These are phyloP conservation scores for Guadua angustifolia DNA, from an alignment of 176 grass and related monocot genomes.

Conservation along the genomic window DNA sequence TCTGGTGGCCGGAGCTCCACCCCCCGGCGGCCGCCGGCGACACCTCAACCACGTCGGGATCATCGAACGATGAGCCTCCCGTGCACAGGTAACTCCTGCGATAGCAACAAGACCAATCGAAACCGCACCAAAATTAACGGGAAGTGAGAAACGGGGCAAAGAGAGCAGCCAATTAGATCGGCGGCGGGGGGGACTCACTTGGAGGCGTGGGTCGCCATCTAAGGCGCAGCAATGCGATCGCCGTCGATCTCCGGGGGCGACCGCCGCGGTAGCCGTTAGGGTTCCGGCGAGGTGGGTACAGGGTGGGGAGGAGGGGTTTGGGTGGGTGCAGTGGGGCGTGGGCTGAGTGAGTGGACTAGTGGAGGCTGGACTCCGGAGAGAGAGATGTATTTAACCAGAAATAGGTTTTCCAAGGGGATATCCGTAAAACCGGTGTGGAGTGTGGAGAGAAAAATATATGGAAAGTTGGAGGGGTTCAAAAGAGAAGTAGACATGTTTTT, in stretches of 20 bases:
- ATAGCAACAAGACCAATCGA: not conserved
- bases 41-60: slow-evolving; percentile 68
- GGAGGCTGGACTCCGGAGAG: not conserved
- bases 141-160: not conserved
- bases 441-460: not conserved
- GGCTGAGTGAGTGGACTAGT: not conserved
- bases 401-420: not conserved
- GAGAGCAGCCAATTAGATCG: slow-evolving; percentile 30
- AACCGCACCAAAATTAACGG: not conserved
- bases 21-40: slow-evolving; percentile 44
- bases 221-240: slow-evolving; percentile 39
- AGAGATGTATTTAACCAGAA: not conserved
- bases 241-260: not conserved
- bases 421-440: not conserved
- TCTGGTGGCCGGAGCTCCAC: slow-evolving; percentile 61
- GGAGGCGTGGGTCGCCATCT: slow-evolving; percentile 55
- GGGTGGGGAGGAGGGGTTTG: not conserved
- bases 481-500: not conserved
- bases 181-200: slow-evolving; percentile 43
- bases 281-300: slow-evolving; percentile 28
- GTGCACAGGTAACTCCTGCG: slow-evolving; percentile 45
- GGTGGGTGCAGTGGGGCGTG: not conserved
- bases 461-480: not conserved
- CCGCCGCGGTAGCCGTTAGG: slow-evolving; percentile 23
- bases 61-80: slow-evolving; percentile 58